Evolutionary conservation across 441 rosid genomes (phyloP).

Genomic region (Rhodomyrtus psidioides): DNA sequence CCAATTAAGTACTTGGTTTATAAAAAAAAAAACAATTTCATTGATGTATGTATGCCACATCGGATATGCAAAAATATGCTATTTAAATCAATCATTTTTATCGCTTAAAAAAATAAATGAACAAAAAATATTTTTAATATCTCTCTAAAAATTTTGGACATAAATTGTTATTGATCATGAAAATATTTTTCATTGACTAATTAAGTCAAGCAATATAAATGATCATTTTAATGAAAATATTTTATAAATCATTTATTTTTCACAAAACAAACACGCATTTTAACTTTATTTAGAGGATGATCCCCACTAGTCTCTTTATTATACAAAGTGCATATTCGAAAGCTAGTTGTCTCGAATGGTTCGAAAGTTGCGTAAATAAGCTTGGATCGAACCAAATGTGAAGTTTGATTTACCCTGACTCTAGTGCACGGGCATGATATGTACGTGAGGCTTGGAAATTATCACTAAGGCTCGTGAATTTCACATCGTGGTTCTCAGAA

Average conservation of each 20-base stretch:
- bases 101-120: no score
- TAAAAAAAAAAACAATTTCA: background rate
- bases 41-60: background rate
- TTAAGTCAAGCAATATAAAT: no score
- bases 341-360: fast-evolving
- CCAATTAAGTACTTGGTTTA: background rate
- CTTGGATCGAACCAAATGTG: background rate
- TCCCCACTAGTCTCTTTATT: background rate
- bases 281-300: background rate
- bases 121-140: no score
- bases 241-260: no score
- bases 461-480: background rate
- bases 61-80: no score
- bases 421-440: fast-evolving
- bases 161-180: no score
- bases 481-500: background rate
- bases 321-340: background rate
- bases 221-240: no score
- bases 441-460: background rate
- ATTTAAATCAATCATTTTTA: no score
- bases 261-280: no score
- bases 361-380: background rate
- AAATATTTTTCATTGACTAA: no score
- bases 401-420: background rate
- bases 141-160: no score